A percentile compares a stretch with the other conserved stretches of the same genome.
phyloP scores from a whole-genome alignment of 2,329 filamentous ascomycete genomes.

The Neopestalotiopsis sp. region DNA sequence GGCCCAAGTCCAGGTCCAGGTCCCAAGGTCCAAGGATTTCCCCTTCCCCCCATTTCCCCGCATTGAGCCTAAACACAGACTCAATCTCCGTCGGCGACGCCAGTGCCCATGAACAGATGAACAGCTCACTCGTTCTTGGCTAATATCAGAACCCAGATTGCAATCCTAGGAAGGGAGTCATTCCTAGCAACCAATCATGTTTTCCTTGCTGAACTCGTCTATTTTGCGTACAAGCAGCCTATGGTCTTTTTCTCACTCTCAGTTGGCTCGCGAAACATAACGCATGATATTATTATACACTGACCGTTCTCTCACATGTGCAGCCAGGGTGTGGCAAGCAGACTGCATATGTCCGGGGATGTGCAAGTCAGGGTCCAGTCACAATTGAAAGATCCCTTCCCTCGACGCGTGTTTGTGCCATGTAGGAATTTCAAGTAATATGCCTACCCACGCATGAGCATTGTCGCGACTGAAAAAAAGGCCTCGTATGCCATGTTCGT shows the following conservation, averaged over 20 bases:
- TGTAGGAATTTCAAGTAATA: background rate
- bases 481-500: too few species aligned
- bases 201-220: background rate
- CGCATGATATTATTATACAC: background rate
- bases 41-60: slow-evolving; percentile 22
- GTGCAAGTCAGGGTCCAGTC: slow-evolving; percentile 3
- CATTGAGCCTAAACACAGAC: slow-evolving; percentile 37
- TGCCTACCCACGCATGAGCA: background rate
- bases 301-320: background rate
- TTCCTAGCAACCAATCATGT: too few species aligned
- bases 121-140: slow-evolving; percentile 6
- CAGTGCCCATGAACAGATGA: background rate
- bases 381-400: background rate
- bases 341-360: background rate
- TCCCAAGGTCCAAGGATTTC: background rate
- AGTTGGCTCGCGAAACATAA: background rate
- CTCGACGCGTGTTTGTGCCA: background rate
- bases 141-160: background rate
- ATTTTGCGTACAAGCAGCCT: background rate
- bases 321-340: slow-evolving; percentile 2
- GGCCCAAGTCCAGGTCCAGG: too few species aligned
- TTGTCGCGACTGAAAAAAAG: background rate
- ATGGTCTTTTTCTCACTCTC: background rate
- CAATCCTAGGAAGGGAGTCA: background rate
- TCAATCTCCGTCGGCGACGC: slow-evolving; percentile 26